Evolutionary conservation across 768 basidiomycete species (phyloP), one percentile per base, ranked within the genome.

Genomic region (Lactarius sp.): DNA sequence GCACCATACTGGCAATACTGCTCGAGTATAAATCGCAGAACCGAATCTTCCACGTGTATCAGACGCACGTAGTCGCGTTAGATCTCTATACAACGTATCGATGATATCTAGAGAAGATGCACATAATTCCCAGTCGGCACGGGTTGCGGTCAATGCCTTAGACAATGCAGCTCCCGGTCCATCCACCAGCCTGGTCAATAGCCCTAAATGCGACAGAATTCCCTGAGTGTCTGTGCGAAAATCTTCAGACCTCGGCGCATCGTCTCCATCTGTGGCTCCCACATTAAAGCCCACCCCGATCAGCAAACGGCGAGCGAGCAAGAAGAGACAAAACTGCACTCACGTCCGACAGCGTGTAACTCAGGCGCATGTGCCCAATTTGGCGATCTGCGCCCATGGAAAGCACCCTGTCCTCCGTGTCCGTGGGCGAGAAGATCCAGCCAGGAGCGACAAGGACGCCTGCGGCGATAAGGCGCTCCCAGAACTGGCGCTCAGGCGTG

Each of bases 361-460:
- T 81, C 53, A 86, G 71, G 3, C 85, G 79, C 71, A 83, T 80
- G 69, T 86, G 84, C 1, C 83, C 85, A 27, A 52, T 37, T 27
- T 73, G 67, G 41, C 69, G 71, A 2, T 68, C 66, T n/a, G 39
- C 50, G 12, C 41, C 41, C 6, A 13, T 9, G 4, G 10, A 18
- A 62, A 6, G 36, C 36, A 41, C 41, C 27, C 27, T 27, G 27
- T 27, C 27, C 27, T 27, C 27, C 27, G 27, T 61, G 1, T 57
- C 57, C 31, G 74, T 70, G 4, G 81, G 73, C 22, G 77, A 71
- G 69, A 84, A 85, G 69, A 79, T 71, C 73, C 59, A 76, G 68
- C 88, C 89, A 50, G 90, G 88, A 0, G 78, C 81, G 58, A 89
- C 74, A 46, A 92, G 76, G 36, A 92, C 78, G 18, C 84, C 82